Conservation (phyloP, 1,139 yeast genomes). For the Protomyces inouyei region DNA sequence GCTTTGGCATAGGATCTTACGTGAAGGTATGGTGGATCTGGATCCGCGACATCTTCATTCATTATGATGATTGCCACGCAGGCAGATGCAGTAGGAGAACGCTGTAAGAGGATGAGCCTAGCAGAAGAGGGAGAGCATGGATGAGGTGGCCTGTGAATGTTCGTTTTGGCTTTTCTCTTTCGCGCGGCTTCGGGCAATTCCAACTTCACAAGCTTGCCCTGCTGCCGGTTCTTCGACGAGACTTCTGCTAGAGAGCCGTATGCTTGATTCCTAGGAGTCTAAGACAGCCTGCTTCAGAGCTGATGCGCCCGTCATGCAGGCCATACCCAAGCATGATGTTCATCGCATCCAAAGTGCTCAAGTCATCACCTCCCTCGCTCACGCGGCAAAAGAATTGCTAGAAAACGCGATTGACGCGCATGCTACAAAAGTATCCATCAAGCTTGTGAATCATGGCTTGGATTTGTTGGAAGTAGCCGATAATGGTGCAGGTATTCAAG, state of each 20-base stretch:
- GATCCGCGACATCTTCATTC: not conserved
- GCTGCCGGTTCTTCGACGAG: no score
- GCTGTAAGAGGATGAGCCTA: no score
- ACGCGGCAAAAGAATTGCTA: slow-evolving; percentile 76
- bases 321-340: slow-evolving; percentile 50
- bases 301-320: slow-evolving; percentile 4
- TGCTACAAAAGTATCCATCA: slow-evolving; percentile 59
- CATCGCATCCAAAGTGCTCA: slow-evolving; percentile 86
- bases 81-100: slow-evolving; percentile 22
- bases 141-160: no score
- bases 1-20: slow-evolving; percentile 42
- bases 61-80: not conserved
- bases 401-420: slow-evolving; percentile 64
- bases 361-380: slow-evolving; percentile 71
- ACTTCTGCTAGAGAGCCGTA: no score
- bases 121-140: no score
- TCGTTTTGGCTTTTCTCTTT: no score
- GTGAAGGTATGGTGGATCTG: slow-evolving; percentile 16
- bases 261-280: no score
- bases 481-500: slow-evolving; percentile 69
- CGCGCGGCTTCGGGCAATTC: no score
- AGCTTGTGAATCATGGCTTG: slow-evolving; percentile 66
- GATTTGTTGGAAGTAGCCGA: slow-evolving; percentile 68
- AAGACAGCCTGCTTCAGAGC: no score
- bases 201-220: no score